Evolutionary conservation across 441 rosid genomes (phyloP).

Genomic region (Francoa sonchifolia): DNA sequence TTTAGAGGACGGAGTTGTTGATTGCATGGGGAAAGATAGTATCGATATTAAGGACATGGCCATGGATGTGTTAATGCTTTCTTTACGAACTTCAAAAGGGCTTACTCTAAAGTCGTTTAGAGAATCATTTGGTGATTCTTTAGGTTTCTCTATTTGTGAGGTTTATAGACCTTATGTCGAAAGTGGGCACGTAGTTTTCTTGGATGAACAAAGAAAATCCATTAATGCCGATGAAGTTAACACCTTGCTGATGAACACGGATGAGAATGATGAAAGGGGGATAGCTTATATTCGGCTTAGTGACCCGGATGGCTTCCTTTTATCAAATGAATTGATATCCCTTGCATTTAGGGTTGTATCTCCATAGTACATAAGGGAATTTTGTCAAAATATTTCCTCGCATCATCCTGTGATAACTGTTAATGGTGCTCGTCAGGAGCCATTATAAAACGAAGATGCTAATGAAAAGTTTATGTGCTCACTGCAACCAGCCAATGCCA

Average conservation of each 20-base stretch:
- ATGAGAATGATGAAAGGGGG: slow-evolving; percentile 20
- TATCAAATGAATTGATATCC: slow-evolving; percentile 85
- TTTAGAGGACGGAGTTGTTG: slow-evolving; percentile 39
- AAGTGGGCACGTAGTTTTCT: slow-evolving; percentile 64
- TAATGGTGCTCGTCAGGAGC: no score
- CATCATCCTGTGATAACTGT: no score
- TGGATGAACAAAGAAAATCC: slow-evolving; percentile 42
- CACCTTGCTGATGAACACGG: slow-evolving; percentile 18
- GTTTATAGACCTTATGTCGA: slow-evolving; percentile 49
- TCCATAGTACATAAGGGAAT: slow-evolving; percentile 18
- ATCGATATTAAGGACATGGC: slow-evolving; percentile 56
- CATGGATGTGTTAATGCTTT: slow-evolving; percentile 70
- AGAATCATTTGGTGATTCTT: slow-evolving; percentile 49
- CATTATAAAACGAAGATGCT: no score
- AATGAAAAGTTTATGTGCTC: no score
- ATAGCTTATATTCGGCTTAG: slow-evolving; percentile 51
- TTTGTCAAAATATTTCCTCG: no score
- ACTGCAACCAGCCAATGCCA: no score
- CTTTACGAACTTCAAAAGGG: slow-evolving; percentile 78
- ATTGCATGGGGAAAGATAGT: slow-evolving; percentile 17
- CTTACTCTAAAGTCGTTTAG: slow-evolving; percentile 51
- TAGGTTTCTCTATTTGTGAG: slow-evolving; percentile 43
- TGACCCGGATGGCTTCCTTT: slow-evolving; percentile 86
- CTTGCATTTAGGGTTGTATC: slow-evolving; percentile 47
- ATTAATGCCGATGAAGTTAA: slow-evolving; percentile 30